Percentiles rank a stretch among this genome's conserved stretches.
phyloP scores from a whole-genome alignment of 495 filamentous ascomycete species.

The Penicillium dipodomyicola region DNA sequence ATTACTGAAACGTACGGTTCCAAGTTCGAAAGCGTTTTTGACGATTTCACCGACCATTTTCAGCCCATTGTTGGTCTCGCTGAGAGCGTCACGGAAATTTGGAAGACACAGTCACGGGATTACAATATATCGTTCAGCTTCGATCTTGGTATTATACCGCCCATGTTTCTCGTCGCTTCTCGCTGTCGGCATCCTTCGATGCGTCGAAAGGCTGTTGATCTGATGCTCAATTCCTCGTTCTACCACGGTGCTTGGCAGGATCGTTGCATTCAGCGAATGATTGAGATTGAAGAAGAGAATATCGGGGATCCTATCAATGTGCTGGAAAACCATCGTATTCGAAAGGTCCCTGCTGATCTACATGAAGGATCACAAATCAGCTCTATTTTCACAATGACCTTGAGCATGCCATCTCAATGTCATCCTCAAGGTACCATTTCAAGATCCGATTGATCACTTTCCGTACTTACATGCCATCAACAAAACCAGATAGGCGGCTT shows the following conservation, averaged over 20 bases:
- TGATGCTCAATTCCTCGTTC: constrained; percentile 4
- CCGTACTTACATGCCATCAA: no score
- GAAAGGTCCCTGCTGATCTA: no score
- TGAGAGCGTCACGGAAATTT: background rate
- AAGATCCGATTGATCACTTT: no score
- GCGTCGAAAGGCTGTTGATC: background rate
- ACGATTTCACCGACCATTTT: background rate
- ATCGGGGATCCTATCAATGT: no score
- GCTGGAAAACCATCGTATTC: no score
- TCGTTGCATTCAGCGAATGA: constrained; percentile 12
- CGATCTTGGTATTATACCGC: constrained; percentile 10
- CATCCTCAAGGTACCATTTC: no score
- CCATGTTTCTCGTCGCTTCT: constrained; percentile 11
- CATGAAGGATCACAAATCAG: no score
- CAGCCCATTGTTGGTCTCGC: background rate
- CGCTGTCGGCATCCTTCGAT: constrained; percentile 7
- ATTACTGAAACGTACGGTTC: constrained; percentile 5
- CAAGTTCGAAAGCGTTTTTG: background rate
- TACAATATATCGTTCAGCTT: constrained; percentile 9
- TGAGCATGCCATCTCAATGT: no score
- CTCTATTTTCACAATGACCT: no score
- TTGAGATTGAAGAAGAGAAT: constrained; percentile 7
- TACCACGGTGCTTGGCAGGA: constrained; percentile 12
- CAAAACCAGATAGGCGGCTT: no score
- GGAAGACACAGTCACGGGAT: background rate